Evolutionary conservation across 2,329 filamentous ascomycete genomes (phyloP).

Genomic region (Neonectria punicea): DNA sequence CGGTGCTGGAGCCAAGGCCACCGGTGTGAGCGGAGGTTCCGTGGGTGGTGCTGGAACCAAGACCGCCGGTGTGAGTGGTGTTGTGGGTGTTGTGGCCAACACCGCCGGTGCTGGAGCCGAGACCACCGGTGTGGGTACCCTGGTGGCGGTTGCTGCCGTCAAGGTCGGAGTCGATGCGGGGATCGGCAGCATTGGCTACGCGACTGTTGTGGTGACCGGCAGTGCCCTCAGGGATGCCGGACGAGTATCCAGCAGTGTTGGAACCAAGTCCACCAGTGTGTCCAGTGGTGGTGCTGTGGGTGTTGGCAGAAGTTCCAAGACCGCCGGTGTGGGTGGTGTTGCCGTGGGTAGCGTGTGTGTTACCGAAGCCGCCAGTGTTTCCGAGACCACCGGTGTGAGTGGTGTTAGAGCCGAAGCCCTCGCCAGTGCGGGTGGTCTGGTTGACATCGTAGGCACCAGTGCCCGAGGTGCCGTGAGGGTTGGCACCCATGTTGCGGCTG

Average conservation of each 20-base stretch:
- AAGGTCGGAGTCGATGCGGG: conserved; percentile 64
- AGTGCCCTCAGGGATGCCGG: conserved; percentile 36
- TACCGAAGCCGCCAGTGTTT: not conserved
- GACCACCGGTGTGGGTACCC: conserved; percentile 26
- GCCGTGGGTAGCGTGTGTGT: conserved; percentile 3
- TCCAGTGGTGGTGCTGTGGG: conserved; percentile 43
- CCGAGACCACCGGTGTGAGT: conserved; percentile 25
- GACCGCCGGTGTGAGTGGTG: conserved; percentile 27
- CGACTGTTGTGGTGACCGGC: conserved; percentile 58
- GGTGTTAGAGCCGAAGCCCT: conserved; percentile 41
- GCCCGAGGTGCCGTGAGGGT: conserved; percentile 46
- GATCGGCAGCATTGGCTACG: conserved; percentile 62
- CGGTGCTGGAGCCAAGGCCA: conserved; percentile 27
- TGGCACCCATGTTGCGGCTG: conserved; percentile 46
- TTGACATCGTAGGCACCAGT: conserved; percentile 46
- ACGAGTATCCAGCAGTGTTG: conserved; percentile 19
- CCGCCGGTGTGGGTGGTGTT: conserved; percentile 35
- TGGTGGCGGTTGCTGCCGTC: conserved; percentile 48
- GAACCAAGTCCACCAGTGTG: conserved; percentile 16
- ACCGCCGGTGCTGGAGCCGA: conserved; percentile 12
- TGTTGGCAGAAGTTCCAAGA: conserved; percentile 37
- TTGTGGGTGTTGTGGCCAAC: conserved; percentile 12
- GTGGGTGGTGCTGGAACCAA: conserved; percentile 1
- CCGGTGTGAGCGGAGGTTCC: no score
- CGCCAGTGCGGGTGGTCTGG: conserved; percentile 49